phyloP scores from a whole-genome alignment of 2,329 filamentous ascomycete genomes.

The Decorospora gaudefroyi region DNA sequence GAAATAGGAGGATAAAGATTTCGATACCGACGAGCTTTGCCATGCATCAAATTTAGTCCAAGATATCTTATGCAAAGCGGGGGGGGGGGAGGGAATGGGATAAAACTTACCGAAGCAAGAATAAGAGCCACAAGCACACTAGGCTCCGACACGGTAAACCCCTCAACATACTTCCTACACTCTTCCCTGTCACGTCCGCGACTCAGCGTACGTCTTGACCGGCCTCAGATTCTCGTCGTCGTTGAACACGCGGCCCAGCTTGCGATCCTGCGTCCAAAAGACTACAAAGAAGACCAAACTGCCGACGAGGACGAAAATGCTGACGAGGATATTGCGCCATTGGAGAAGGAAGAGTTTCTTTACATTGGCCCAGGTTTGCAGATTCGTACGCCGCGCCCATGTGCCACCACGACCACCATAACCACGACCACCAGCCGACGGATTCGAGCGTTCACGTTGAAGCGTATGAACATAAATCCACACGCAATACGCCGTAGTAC shows the following conservation, averaged over 20 bases:
- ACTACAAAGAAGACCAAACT: slow-evolving; percentile 35
- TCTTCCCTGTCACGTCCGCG: slow-evolving; percentile 28
- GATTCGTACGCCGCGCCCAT: slow-evolving; percentile 1
- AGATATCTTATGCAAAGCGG: not conserved
- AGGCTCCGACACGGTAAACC: slow-evolving; percentile 25
- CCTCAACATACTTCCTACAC: slow-evolving; percentile 32
- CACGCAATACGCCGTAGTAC: slow-evolving; percentile 44
- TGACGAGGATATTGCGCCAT: slow-evolving; percentile 37
- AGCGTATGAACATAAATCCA: slow-evolving; percentile 41
- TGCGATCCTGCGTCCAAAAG: slow-evolving; percentile 36
- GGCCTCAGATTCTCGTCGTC: slow-evolving; percentile 22
- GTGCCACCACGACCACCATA: not conserved
- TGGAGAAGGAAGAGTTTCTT: slow-evolving; percentile 32
- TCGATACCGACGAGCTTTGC: slow-evolving; percentile 45
- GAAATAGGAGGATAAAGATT: slow-evolving; percentile 42
- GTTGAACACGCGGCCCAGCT: slow-evolving; percentile 29
- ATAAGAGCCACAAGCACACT: slow-evolving; percentile 31
- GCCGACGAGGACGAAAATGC: slow-evolving; percentile 34
- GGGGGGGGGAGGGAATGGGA: not conserved
- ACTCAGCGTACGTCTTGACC: slow-evolving; percentile 29
- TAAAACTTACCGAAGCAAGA: slow-evolving; percentile 35
- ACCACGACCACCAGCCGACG: no score
- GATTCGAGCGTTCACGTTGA: slow-evolving; percentile 14
- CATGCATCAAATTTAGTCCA: not conserved
- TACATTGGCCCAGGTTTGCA: slow-evolving; percentile 31